phyloP scores from a whole-genome alignment of 805 yeast species.

The Maudiozyma serrabonitensis region DNA sequence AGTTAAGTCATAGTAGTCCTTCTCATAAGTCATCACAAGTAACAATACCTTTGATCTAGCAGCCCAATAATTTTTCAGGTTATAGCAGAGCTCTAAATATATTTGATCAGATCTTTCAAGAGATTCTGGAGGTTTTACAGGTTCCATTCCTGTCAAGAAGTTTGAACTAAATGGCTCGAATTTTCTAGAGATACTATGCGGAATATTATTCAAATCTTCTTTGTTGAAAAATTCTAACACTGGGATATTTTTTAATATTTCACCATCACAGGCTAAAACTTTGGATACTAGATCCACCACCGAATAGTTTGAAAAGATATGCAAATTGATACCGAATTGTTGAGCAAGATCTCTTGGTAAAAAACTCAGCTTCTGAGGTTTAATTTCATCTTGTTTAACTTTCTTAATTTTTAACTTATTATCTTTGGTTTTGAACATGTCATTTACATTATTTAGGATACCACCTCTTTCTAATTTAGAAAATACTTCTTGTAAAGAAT shows the following conservation, averaged over 20 bases:
- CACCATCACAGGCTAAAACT: constrained; percentile 52
- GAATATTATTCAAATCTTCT: constrained; percentile 52
- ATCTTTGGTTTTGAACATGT: constrained; percentile 44
- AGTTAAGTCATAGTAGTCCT: constrained; percentile 55
- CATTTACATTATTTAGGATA: constrained; percentile 54
- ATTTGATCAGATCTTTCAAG: constrained; percentile 64
- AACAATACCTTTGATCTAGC: constrained; percentile 57
- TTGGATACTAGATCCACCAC: constrained; percentile 47
- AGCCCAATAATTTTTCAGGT: constrained; percentile 62
- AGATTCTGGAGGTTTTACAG: constrained; percentile 34
- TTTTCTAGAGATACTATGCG: constrained; percentile 44
- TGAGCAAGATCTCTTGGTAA: constrained; percentile 66
- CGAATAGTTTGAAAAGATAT: constrained; percentile 43
- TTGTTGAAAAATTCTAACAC: constrained; percentile 62
- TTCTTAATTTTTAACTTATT: constrained; percentile 25
- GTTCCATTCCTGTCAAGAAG: constrained; percentile 28
- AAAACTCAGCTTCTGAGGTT: constrained; percentile 36
- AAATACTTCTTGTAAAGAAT: constrained; percentile 33
- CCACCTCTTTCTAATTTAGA: constrained; percentile 48
- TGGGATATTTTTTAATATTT: constrained; percentile 42
- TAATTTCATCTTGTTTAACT: constrained; percentile 18
- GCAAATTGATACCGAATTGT: constrained; percentile 72
- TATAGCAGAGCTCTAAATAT: constrained; percentile 56
- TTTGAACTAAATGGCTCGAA: constrained; percentile 58
- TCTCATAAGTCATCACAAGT: constrained; percentile 46